Evolutionary conservation across 805 yeast genomes (phyloP).

Genomic region (Starmerella roubikii): DNA sequence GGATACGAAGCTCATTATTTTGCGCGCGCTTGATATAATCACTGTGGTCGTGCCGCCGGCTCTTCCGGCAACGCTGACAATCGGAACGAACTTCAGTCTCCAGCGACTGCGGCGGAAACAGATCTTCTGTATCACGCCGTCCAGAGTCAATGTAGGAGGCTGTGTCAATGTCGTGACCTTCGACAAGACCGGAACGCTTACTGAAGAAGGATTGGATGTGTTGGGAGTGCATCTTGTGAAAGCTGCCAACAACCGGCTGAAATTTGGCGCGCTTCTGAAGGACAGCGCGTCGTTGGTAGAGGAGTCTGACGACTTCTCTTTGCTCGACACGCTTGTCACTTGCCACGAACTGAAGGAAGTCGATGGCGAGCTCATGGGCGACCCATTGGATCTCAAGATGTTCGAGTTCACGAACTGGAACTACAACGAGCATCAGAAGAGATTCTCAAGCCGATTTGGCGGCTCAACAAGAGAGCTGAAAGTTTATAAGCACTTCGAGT

Average conservation of each 20-base stretch:
- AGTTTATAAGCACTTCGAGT: slow-evolving; percentile 55
- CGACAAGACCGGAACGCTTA: slow-evolving; percentile 94
- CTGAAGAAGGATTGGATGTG: slow-evolving; percentile 92
- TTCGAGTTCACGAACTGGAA: slow-evolving; percentile 77
- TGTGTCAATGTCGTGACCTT: slow-evolving; percentile 80
- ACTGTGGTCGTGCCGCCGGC: slow-evolving; percentile 99
- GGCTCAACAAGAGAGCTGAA: slow-evolving; percentile 25
- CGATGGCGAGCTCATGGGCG: slow-evolving; percentile 75
- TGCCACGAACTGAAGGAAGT: slow-evolving; percentile 80
- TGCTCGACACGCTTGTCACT: slow-evolving; percentile 36
- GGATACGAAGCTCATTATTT: slow-evolving; percentile 51
- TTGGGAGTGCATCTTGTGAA: slow-evolving; percentile 40
- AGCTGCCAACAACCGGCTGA: slow-evolving; percentile 9
- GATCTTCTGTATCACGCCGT: slow-evolving; percentile 86
- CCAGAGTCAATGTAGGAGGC: slow-evolving; percentile 92
- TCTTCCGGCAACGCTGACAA: slow-evolving; percentile 89
- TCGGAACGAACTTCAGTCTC: slow-evolving; percentile 89
- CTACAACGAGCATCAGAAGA: slow-evolving; percentile 47
- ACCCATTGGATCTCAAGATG: slow-evolving; percentile 88
- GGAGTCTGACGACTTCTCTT: slow-evolving; percentile 6
- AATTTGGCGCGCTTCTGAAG: slow-evolving; percentile 17
- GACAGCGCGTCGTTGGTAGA: slow-evolving; percentile 12
- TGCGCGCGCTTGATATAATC: slow-evolving; percentile 84
- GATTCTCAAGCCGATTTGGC: slow-evolving; percentile 1
- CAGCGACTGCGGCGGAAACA: slow-evolving; percentile 52